A percentile compares a stretch with the other conserved stretches of the same genome.
Conservation (phyloP, 2,329 filamentous ascomycete genomes). For the Kalaharituber pfeilii region DNA sequence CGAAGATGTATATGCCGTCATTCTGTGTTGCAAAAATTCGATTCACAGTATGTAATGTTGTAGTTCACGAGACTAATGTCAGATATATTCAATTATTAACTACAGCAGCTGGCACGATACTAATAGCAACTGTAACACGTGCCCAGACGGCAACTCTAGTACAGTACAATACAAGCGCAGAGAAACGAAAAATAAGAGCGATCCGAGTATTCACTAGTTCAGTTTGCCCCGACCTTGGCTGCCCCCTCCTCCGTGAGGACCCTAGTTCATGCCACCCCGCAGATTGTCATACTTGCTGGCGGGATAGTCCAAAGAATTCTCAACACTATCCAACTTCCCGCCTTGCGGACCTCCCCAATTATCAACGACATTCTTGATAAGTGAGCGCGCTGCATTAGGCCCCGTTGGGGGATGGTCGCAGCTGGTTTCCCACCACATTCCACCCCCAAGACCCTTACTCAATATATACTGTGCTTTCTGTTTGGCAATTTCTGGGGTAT, state of each 20-base stretch:
- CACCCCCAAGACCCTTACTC: constrained; percentile 53
- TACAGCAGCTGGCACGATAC: too few species aligned
- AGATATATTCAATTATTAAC: too few species aligned
- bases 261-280: constrained; percentile 27
- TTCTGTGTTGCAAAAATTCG: too few species aligned
- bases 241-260: neutral
- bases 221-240: neutral
- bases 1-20: too few species aligned
- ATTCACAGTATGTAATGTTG: too few species aligned
- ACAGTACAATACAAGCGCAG: too few species aligned
- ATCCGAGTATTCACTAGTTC: too few species aligned
- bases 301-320: constrained; percentile 48
- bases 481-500: constrained; percentile 48
- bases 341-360: constrained; percentile 26
- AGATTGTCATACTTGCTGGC: constrained; percentile 55
- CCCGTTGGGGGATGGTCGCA: constrained; percentile 47
- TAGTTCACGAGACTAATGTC: too few species aligned
- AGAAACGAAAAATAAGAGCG: too few species aligned
- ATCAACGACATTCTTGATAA: constrained; percentile 49
- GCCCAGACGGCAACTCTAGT: too few species aligned
- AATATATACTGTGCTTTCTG: constrained; percentile 57
- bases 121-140: too few species aligned
- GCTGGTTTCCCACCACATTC: constrained; percentile 95
- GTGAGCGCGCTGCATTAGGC: constrained; percentile 30
- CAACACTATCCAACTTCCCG: constrained; percentile 23